Conservation (phyloP, 2,329 filamentous ascomycete genomes). For the Trichoderma semiorbis region DNA sequence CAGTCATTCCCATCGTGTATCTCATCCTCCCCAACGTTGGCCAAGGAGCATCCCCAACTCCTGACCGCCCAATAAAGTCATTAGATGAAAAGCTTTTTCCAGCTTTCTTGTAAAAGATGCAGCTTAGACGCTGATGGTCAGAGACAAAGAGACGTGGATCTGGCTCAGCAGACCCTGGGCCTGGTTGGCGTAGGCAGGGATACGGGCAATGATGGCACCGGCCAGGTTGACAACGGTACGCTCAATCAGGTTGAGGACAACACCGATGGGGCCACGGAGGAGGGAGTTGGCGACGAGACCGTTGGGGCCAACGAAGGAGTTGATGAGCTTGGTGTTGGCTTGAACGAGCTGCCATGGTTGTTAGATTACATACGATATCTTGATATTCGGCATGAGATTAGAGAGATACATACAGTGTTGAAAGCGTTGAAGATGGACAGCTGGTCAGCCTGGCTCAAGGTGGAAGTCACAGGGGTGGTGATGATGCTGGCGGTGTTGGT, state of each 20-base stretch:
- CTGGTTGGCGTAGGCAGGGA: slow-evolving; percentile 20
- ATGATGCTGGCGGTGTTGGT: not conserved
- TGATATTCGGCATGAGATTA: not conserved
- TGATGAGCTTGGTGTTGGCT: slow-evolving; percentile 22
- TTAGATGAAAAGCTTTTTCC: not conserved
- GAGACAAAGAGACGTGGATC: not conserved
- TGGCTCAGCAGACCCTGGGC: slow-evolving; percentile 2
- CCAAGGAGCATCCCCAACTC: not conserved
- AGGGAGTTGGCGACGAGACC: slow-evolving; percentile 17
- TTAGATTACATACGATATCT: not conserved
- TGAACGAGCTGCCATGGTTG: slow-evolving; percentile 17
- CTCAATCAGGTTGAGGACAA: slow-evolving; percentile 22
- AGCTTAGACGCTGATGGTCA: not conserved
- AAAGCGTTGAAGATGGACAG: slow-evolving; percentile 20
- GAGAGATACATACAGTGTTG: slow-evolving; percentile 9
- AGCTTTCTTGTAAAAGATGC: no score
- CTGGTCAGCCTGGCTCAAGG: slow-evolving; percentile 19
- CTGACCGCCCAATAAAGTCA: not conserved
- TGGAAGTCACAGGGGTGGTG: not conserved
- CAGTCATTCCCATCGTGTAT: not conserved
- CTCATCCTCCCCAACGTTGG: not conserved
- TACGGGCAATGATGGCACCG: slow-evolving; percentile 18
- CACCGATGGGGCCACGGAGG: slow-evolving; percentile 19
- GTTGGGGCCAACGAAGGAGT: slow-evolving; percentile 21
- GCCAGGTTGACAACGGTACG: slow-evolving; percentile 22